Evolutionary conservation across 1,284 basidiomycete genomes (phyloP), one percentile per base, ranked within the genome.

Genomic region (Cutaneotrichosporon spelunceum): DNA sequence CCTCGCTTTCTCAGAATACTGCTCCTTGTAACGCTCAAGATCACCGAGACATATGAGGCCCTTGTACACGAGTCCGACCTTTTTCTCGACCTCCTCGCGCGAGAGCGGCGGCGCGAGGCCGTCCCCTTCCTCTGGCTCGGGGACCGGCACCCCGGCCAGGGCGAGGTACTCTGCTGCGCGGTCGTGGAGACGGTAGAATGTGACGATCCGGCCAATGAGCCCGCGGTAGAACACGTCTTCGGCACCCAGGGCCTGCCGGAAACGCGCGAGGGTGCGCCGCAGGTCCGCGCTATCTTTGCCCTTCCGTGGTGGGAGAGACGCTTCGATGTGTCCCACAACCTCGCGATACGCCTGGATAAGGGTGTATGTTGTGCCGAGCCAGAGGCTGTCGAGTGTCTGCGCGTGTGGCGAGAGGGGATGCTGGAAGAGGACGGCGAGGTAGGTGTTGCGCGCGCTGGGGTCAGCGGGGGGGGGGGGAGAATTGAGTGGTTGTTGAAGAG

Each of bases 21-120:
- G 86, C 73, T 98, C 94, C 63, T 89, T 85, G 78, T 99, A 99
- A 34, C 95, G 84, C 65, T 91, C 90, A 50, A 99, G 86, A 74
- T 99, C 95, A 19, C 95, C 95, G 23, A 96, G 84, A 76, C 88
- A 97, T 30, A 97, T 88, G 55, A 98, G 82, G 3, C 88, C 87
- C 79, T 94, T 96, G 80, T 89, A 89, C 47, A 95, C 81, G 48
- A 91, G 87, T 16, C 85, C 84, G 26, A 90, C 78, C 65, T 85
- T 84, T 61, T 83, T 83, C 60, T 84, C 84, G 55, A 83, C 83
- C 72, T 89, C 85, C 24, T 83, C 83, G 23, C 79, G 58, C 9
- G 53, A 62, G 53, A 72, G 60, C 53, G 83, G 72, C 84, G 85
- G 56, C 81, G 79, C 56, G 36, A 66, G 47, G 50, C 59, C 77